Percentiles rank a stretch among this genome's conserved stretches.
Conservation (phyloP, 768 basidiomycete species). For the Tylopilus sp. region DNA sequence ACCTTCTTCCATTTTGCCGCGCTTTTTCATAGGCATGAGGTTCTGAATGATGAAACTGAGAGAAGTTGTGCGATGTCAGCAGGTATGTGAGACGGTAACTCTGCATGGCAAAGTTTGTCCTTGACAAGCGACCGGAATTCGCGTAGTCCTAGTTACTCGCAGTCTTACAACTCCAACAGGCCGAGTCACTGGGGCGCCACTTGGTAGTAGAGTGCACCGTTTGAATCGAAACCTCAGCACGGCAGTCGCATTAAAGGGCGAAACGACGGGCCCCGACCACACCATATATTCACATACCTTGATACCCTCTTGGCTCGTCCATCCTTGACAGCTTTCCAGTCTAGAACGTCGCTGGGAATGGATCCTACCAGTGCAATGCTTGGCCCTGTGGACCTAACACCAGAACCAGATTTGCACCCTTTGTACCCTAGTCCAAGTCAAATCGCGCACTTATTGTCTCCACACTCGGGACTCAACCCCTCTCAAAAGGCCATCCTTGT, state of each 20-base stretch:
- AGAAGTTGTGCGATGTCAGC: background rate
- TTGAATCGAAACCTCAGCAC: slow-evolving; percentile 15
- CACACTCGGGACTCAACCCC: slow-evolving; percentile 64
- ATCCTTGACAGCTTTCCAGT: slow-evolving; percentile 1
- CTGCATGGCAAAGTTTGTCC: background rate
- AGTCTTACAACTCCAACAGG: slow-evolving; percentile 2
- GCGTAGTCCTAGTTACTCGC: background rate
- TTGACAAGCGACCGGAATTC: background rate
- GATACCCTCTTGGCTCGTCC: slow-evolving; percentile 2
- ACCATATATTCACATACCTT: slow-evolving; percentile 1
- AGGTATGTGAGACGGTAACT: no score
- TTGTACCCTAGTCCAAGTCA: slow-evolving; percentile 66
- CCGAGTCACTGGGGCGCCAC: slow-evolving; percentile 1
- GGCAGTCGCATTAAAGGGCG: slow-evolving; percentile 1
- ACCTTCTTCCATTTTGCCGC: slow-evolving; percentile 40
- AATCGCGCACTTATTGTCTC: slow-evolving; percentile 60
- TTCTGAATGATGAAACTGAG: background rate
- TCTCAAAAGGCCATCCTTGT: slow-evolving; percentile 68
- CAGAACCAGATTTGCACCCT: slow-evolving; percentile 79
- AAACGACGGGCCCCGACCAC: background rate
- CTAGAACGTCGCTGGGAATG: slow-evolving; percentile 22
- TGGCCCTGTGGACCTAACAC: slow-evolving; percentile 51
- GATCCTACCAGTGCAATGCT: slow-evolving; percentile 26
- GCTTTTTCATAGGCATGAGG: slow-evolving; percentile 53
- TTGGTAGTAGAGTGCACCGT: slow-evolving; percentile 7